Evolutionary conservation across 768 basidiomycete species (phyloP), one percentile per base, ranked within the genome.

Genomic region (Candolleomyces eurysporus): DNA sequence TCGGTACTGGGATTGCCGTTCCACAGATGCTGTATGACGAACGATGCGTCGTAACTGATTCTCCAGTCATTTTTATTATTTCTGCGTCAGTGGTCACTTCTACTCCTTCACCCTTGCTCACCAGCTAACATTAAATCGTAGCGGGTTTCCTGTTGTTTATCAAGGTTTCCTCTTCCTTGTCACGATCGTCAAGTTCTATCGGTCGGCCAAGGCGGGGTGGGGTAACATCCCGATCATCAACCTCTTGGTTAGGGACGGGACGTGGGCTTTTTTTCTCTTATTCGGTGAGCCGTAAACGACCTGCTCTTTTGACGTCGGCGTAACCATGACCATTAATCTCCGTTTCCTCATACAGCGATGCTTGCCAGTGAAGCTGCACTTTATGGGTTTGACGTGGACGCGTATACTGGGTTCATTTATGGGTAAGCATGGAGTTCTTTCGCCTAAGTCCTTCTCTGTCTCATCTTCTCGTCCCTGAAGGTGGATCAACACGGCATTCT

Each of bases 231-330:
- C 78, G 0, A 66, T 82, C 10, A 64, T 80, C 17, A 61, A 70
- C 9, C 64, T 82, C 49, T 69, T 83, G n/a, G 69, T 79, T 65
- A 74, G 76, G 30, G 82, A 83, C 66, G 77, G 81, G 6, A 74
- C 76, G 6, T 76, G 77, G 71, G 77, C 78, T 2, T 81, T 79
- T 66, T 53, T 78, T 46, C 46, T 77, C 2, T 61, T 81, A 11
- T 78, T 79, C 61, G 58, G 82, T 82, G 61, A 61, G 67, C 56
- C 3, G 5, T 4, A 36, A n/a, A 36, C 30, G 14, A n/a, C 31
- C n/a, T 16, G 31, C 17, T 16, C 39, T 31, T 22, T 11, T 45
- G 17, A 0, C 11, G 42, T 9, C 11, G 14, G 51, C 17, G 17
- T 54, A 21, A 10, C 36, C n/a, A 26, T 22, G 19, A 22, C 19